Evolutionary conservation across 768 basidiomycete genomes (phyloP).

Genomic region (Podaxis sp.): DNA sequence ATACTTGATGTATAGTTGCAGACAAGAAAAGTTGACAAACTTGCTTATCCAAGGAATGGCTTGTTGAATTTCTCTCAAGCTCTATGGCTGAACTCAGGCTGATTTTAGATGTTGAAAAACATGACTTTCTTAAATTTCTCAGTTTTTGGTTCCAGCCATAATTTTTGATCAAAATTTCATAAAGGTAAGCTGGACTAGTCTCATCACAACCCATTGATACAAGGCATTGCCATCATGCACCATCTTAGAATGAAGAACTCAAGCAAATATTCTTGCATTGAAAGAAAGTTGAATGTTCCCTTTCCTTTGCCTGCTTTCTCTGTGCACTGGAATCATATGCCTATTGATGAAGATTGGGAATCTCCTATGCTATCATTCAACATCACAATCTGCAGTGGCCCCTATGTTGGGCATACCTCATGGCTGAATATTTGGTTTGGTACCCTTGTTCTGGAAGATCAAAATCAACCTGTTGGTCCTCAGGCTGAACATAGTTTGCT

Average conservation of each 20-base stretch:
- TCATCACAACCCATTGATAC: neutral
- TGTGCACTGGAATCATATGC: neutral
- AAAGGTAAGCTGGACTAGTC: neutral
- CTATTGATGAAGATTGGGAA: neutral
- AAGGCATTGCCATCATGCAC: neutral
- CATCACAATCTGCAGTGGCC: neutral
- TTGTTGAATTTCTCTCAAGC: too few relatives aligned
- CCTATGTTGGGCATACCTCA: neutral
- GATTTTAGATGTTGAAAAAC: too few relatives aligned
- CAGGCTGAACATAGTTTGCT: neutral
- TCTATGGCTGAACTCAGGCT: too few relatives aligned
- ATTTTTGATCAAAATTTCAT: too few relatives aligned
- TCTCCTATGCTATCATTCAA: neutral
- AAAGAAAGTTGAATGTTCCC: neutral
- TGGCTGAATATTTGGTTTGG: neutral
- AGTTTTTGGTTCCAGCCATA: too few relatives aligned
- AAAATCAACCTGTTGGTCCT: neutral
- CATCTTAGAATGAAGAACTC: neutral
- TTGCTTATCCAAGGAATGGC: too few relatives aligned
- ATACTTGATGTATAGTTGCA: too few relatives aligned
- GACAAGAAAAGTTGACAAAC: too few relatives aligned
- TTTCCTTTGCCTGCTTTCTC: neutral
- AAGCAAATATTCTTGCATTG: neutral
- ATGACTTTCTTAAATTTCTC: too few relatives aligned
- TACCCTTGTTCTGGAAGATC: neutral